Evolutionary conservation across 2,329 filamentous ascomycete species (phyloP).

Genomic region (Neobulgaria alba): DNA sequence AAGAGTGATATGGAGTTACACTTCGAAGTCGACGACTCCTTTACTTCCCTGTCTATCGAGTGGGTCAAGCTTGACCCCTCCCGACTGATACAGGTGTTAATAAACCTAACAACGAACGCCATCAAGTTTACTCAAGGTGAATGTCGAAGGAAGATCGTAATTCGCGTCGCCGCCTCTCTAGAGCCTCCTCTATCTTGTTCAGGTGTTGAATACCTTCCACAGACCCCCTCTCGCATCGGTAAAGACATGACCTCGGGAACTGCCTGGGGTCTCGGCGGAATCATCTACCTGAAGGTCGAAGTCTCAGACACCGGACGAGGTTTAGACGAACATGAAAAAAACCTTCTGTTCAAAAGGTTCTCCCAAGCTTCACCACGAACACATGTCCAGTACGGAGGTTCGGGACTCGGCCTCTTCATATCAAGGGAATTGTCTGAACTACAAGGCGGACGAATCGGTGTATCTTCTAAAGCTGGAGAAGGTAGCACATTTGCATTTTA

Average conservation of each 20-base stretch:
- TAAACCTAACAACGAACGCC: slow-evolving; percentile 73
- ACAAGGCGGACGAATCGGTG: slow-evolving; percentile 70
- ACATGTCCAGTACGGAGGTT: slow-evolving; percentile 72
- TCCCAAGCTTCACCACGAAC: slow-evolving; percentile 68
- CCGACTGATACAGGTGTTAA: slow-evolving; percentile 67
- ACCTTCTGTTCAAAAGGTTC: slow-evolving; percentile 68
- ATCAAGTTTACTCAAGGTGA: slow-evolving; percentile 71
- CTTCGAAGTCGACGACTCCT: slow-evolving; percentile 55
- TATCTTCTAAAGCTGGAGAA: slow-evolving; percentile 57
- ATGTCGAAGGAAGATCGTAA: slow-evolving; percentile 44
- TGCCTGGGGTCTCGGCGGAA: slow-evolving; percentile 33
- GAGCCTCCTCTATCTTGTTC: slow-evolving; percentile 7
- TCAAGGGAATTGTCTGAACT: slow-evolving; percentile 67
- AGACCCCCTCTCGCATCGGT: slow-evolving; percentile 27
- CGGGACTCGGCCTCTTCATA: slow-evolving; percentile 70
- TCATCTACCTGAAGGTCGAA: slow-evolving; percentile 61
- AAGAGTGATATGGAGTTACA: slow-evolving; percentile 59
- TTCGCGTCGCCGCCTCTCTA: slow-evolving; percentile 27
- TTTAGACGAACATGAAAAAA: slow-evolving; percentile 59
- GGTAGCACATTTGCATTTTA: slow-evolving; percentile 72
- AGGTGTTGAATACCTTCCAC: slow-evolving; percentile 15
- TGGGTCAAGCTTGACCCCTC: slow-evolving; percentile 66
- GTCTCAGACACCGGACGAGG: slow-evolving; percentile 72
- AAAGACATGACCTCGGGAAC: slow-evolving; percentile 8
- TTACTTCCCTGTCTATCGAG: slow-evolving; percentile 46